Base-by-base conservation (phyloP, 2,329 filamentous ascomycete genomes). In the Penicillium glabrum region DNA sequence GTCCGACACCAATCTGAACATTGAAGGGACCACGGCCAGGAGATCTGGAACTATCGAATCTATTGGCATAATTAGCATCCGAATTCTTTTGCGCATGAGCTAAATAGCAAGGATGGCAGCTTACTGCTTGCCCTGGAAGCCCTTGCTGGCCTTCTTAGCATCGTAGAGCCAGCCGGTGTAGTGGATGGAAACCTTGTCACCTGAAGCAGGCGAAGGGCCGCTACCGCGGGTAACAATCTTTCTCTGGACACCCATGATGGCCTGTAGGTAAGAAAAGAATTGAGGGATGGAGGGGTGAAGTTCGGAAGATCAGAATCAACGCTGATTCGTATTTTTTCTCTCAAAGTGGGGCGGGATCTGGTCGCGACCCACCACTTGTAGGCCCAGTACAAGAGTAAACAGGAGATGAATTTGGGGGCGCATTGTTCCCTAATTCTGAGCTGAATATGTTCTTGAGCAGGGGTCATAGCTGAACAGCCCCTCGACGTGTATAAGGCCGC, bases 111-210 rank as follows among this genome's bases (percentile, higher is more conserved):
- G 39, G 39, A 23, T 13, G 19, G 16, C 26, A 41, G 39, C 87
- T 70, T 80, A 96, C 91, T 91, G 74, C 46, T 77, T 78, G 70
- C 92, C 92, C 82, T 83, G 83, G 67, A 68, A 72, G 60, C 89
- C 86, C 70, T 84, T 81, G 59, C 85, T 81, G 31, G 83, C 76
- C 73, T 85, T 79, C 63, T 72, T 78, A 33, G 80, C 71, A 71
- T 95, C 87, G 78, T 89, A 89, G 62, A 97, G 82, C 79, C 82
- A 96, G 68, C 93, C 93, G 45, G 90, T 95, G 83, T 96, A 97
- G 77, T 93, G 86, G 72, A 97, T 96, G 69, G 84, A 85, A 71
- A 97, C 90, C 33, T 78, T 86, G 73, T 96, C 86, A 65, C 90
- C 89, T 9, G 70, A 67, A 63, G 76, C 72, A 57, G 93, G 89